phyloP scores from a whole-genome alignment of 768 basidiomycete species.

The Lactarius vividus region DNA sequence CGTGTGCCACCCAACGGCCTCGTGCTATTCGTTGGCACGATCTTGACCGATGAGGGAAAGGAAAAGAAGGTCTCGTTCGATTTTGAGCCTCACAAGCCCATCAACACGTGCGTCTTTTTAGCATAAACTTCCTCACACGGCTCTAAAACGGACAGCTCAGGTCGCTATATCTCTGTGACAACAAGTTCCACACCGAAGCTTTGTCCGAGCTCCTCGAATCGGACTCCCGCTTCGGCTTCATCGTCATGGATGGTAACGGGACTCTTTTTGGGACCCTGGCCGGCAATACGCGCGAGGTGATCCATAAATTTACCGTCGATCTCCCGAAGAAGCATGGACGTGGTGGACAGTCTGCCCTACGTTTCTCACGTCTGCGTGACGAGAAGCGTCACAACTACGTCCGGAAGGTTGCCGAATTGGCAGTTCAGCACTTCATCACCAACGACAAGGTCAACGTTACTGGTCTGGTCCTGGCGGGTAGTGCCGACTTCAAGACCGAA shows the following conservation, averaged over 20 bases:
- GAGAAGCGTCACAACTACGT: constrained; percentile 99
- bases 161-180: constrained; percentile 98
- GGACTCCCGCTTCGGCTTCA: constrained; percentile 97
- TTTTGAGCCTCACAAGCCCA: constrained; percentile 98
- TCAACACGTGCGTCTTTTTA: constrained; percentile 77
- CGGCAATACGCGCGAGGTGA: constrained; percentile 94
- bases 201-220: constrained; percentile 95
- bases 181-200: constrained; percentile 99
- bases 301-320: constrained; percentile 99
- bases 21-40: constrained; percentile 96
- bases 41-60: constrained; percentile 97
- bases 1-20: constrained; percentile 96
- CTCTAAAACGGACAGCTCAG: constrained; percentile 39
- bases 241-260: constrained; percentile 99
- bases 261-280: constrained; percentile 94
- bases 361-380: constrained; percentile 99
- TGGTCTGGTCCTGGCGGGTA: constrained; percentile 93
- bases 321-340: constrained; percentile 99
- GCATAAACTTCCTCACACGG: neutral
- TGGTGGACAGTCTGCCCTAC: constrained; percentile 98
- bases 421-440: constrained; percentile 97
- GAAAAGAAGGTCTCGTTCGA: constrained; percentile 99
- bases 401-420: constrained; percentile 94
- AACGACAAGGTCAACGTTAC: constrained; percentile 98
- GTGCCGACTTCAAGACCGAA: constrained; percentile 98